phyloP scores from a whole-genome alignment of 1,284 basidiomycete species.

The Abortiporus biennis region DNA sequence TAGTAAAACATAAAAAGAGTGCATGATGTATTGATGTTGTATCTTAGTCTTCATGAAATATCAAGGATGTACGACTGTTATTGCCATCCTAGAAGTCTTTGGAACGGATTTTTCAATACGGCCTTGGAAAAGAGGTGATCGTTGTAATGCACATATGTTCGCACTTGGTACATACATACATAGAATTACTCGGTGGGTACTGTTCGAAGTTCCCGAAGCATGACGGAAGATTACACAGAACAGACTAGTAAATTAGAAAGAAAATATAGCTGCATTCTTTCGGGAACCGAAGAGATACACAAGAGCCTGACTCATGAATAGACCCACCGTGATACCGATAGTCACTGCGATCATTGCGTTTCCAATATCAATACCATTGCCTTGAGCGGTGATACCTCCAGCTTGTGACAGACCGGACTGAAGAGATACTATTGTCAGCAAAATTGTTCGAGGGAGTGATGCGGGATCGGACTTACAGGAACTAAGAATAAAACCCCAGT shows the following conservation, averaged over 20 bases:
- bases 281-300: constrained; percentile 81
- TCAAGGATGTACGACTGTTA: background rate
- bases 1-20: constrained; percentile 1
- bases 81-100: too few species aligned
- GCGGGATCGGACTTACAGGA: constrained; percentile 44
- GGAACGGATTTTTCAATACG: too few species aligned
- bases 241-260: constrained; percentile 45
- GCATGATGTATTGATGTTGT: background rate
- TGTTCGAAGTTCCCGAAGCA: too few species aligned
- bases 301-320: constrained; percentile 83
- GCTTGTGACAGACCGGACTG: constrained; percentile 84
- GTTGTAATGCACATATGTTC: too few species aligned
- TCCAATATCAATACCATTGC: constrained; percentile 69
- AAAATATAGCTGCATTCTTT: constrained; percentile 81
- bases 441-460: background rate
- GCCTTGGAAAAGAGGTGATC: too few species aligned
- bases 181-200: too few species aligned
- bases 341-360: constrained; percentile 85
- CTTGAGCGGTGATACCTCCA: constrained; percentile 70
- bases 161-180: too few species aligned
- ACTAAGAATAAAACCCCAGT: constrained; percentile 83
- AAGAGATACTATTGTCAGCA: background rate
- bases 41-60: background rate
- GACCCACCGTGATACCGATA: constrained; percentile 86
- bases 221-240: too few species aligned